Conservation (phyloP, 2,329 filamentous ascomycete genomes). For the Nothomitra cinnamomea region DNA sequence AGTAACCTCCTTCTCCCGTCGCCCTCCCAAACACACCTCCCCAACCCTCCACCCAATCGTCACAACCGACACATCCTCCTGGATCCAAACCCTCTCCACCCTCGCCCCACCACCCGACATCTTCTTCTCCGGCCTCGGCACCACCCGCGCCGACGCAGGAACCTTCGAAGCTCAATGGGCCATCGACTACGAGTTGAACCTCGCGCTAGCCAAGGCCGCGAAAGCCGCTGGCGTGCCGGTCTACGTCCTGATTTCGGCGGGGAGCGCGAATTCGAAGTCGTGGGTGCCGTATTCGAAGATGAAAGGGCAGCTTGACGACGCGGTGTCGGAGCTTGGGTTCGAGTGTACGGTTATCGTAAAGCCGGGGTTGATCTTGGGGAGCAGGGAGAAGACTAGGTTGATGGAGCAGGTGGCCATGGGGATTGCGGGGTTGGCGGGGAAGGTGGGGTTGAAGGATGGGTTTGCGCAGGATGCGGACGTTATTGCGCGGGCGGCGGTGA, state of each 20-base stretch:
- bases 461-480: slow-evolving; percentile 59
- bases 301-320: slow-evolving; percentile 78
- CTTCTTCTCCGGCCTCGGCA: slow-evolving; percentile 66
- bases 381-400: slow-evolving; percentile 42
- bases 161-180: slow-evolving; percentile 65
- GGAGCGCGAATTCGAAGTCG: slow-evolving; percentile 32
- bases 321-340: slow-evolving; percentile 54
- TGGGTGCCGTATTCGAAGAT: slow-evolving; percentile 44
- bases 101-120: slow-evolving; percentile 39
- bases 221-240: slow-evolving; percentile 53
- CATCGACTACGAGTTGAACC: slow-evolving; percentile 75
- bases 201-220: slow-evolving; percentile 59
- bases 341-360: slow-evolving; percentile 58
- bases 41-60: slow-evolving; percentile 50
- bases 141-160: slow-evolving; percentile 59
- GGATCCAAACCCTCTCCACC: slow-evolving; percentile 42
- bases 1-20: slow-evolving; percentile 49
- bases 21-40: slow-evolving; percentile 36
- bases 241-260: slow-evolving; percentile 37
- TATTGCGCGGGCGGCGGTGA: slow-evolving; percentile 51
- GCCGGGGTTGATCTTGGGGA: slow-evolving; percentile 61
- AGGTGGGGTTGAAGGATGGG: slow-evolving; percentile 41
- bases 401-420: slow-evolving; percentile 39
- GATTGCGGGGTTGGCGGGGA: slow-evolving; percentile 38
- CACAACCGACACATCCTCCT: slow-evolving; percentile 50